A percentile compares a stretch with the other conserved stretches of the same genome.
These are phyloP conservation scores for Colletotrichum theobromicola DNA, from an alignment of 2,329 filamentous ascomycete genomes.

Conservation along the genomic window DNA sequence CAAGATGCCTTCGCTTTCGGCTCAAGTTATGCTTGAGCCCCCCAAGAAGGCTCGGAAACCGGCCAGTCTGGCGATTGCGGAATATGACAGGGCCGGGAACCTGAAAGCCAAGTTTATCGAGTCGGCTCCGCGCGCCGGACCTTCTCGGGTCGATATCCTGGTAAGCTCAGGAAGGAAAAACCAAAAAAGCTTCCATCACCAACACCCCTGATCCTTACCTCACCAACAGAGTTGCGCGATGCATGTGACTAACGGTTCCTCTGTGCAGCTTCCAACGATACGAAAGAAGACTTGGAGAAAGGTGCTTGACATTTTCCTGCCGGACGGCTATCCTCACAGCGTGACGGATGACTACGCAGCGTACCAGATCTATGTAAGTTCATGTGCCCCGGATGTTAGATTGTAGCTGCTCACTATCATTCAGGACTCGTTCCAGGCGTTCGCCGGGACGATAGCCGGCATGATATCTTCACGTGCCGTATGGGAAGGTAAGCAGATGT, in stretches of 20 bases:
- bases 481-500: conserved; percentile 4
- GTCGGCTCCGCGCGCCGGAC: conserved; percentile 1
- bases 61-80: neutral
- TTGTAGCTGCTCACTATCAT: neutral
- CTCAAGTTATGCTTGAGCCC: neutral
- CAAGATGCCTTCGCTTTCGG: neutral
- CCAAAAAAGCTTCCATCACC: neutral
- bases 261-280: neutral
- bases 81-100: conserved; percentile 14
- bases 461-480: conserved; percentile 21
- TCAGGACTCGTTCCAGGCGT: conserved; percentile 18
- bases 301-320: conserved; percentile 12
- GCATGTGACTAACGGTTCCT: neutral
- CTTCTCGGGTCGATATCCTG: conserved; percentile 9
- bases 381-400: too few species aligned
- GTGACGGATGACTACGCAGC: conserved; percentile 17
- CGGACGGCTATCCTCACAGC: conserved; percentile 16
- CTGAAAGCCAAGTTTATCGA: conserved; percentile 13
- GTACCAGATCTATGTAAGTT: conserved; percentile 14
- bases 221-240: neutral
- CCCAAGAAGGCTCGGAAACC: neutral
- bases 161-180: neutral
- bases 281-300: conserved; percentile 9
- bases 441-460: conserved; percentile 16
- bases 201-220: neutral